Evolutionary conservation across 768 basidiomycete genomes (phyloP).

Genomic region (Termitomyces sp.): DNA sequence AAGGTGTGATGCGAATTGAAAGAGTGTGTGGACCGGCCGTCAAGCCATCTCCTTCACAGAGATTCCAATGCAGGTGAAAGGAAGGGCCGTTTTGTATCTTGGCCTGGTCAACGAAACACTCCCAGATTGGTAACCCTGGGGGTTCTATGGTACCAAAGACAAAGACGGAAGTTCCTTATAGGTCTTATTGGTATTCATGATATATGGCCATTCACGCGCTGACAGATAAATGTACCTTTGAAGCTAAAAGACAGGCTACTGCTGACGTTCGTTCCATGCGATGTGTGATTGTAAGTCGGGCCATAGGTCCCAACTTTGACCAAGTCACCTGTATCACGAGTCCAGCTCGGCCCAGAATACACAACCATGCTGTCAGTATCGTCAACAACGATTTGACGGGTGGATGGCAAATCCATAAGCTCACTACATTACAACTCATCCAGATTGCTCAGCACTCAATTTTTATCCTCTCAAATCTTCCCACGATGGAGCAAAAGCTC

Average conservation of each 20-base stretch:
- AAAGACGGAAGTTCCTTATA: slow-evolving; percentile 9
- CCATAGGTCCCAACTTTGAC: slow-evolving; percentile 25
- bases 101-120: slow-evolving; percentile 21
- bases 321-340: slow-evolving; percentile 16
- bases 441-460: not conserved
- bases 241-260: slow-evolving; percentile 25
- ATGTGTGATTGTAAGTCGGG: slow-evolving; percentile 23
- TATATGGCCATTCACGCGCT: not conserved
- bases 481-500: not conserved
- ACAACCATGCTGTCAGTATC: slow-evolving; percentile 25
- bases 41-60: slow-evolving; percentile 15
- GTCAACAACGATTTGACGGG: slow-evolving; percentile 21
- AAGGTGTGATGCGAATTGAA: slow-evolving; percentile 10
- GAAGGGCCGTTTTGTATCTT: not conserved
- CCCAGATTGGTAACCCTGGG: slow-evolving; percentile 13
- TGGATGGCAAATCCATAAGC: not conserved
- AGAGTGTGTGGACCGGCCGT: slow-evolving; percentile 18
- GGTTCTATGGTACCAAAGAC: slow-evolving; percentile 17
- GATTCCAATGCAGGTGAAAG: not conserved
- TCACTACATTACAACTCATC: not conserved
- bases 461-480: not conserved
- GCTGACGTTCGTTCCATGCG: slow-evolving; percentile 22
- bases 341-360: slow-evolving; percentile 24
- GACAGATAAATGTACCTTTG: slow-evolving; percentile 16
- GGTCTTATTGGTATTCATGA: not conserved